These are phyloP conservation scores for Entomortierella chlamydospora DNA, from an alignment of 192 early-diverging fungal genomes.

Conservation along the genomic window DNA sequence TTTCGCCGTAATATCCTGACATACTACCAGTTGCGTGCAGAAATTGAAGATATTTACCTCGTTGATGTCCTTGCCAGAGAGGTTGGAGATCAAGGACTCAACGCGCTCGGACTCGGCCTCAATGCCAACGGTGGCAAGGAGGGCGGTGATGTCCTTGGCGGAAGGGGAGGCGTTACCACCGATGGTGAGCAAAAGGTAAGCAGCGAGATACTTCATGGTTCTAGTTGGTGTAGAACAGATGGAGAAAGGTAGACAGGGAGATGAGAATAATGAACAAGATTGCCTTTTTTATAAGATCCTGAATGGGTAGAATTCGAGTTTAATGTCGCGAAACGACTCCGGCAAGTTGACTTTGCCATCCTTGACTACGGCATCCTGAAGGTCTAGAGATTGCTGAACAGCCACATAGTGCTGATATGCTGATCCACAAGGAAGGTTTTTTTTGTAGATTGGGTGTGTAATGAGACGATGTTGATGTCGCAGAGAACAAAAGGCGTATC, in stretches of 20 bases:
- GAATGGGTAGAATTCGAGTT: neutral
- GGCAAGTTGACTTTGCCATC: slow-evolving; percentile 9
- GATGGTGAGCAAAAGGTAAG: slow-evolving; percentile 94
- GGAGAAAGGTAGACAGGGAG: neutral
- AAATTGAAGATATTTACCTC: slow-evolving; percentile 65
- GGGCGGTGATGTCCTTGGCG: slow-evolving; percentile 81
- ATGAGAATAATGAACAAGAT: slow-evolving; percentile 6
- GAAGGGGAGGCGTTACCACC: slow-evolving; percentile 86
- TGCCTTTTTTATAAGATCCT: neutral
- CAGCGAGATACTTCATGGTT: slow-evolving; percentile 96
- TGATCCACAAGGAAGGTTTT: too few relatives aligned
- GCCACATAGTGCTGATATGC: too few relatives aligned
- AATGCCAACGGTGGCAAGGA: slow-evolving; percentile 92
- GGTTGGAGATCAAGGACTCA: slow-evolving; percentile 79
- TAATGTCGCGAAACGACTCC: neutral
- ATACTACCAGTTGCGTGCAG: too few relatives aligned
- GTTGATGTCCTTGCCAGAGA: slow-evolving; percentile 90
- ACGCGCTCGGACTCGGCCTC: slow-evolving; percentile 89
- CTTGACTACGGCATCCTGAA: slow-evolving; percentile 11
- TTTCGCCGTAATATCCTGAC: too few relatives aligned
- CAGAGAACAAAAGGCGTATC: too few relatives aligned
- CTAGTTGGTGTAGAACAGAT: neutral
- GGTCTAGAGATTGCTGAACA: neutral
- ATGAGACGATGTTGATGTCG: neutral
- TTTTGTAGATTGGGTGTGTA: neutral